Evolutionary conservation across 768 basidiomycete genomes (phyloP).

Genomic region (Russula vinacea): DNA sequence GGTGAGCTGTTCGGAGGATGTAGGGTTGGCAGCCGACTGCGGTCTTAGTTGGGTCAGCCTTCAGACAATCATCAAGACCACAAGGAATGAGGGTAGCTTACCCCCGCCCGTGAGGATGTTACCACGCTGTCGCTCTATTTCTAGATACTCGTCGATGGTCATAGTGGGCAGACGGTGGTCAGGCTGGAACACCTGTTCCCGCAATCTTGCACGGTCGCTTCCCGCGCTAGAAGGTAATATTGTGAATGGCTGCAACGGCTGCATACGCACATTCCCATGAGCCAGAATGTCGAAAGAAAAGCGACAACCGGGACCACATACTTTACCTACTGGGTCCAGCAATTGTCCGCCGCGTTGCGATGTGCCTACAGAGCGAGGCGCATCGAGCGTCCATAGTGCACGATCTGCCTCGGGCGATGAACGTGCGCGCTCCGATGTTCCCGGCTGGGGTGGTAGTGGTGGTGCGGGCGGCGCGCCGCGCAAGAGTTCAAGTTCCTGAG

Average conservation of each 20-base stretch:
- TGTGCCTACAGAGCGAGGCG: slow-evolving; percentile 33
- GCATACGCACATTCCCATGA: slow-evolving; percentile 12
- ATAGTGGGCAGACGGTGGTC: slow-evolving; percentile 87
- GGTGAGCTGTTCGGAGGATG: slow-evolving; percentile 73
- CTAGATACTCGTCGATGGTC: slow-evolving; percentile 92
- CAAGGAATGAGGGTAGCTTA: slow-evolving; percentile 40
- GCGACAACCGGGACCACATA: slow-evolving; percentile 36
- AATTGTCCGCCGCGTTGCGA: slow-evolving; percentile 50
- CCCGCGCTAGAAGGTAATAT: slow-evolving; percentile 70
- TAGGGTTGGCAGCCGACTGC: slow-evolving; percentile 48
- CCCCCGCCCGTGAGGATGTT: slow-evolving; percentile 90
- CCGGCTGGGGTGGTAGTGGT: slow-evolving; percentile 32
- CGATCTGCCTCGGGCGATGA: slow-evolving; percentile 41
- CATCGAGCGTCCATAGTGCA: slow-evolving; percentile 73
- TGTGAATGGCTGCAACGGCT: slow-evolving; percentile 91
- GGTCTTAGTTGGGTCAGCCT: slow-evolving; percentile 15
- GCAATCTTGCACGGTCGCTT: slow-evolving; percentile 66
- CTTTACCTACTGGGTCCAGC: slow-evolving; percentile 74
- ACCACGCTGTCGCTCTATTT: slow-evolving; percentile 77
- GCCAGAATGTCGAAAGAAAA: slow-evolving; percentile 18
- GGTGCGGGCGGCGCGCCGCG: slow-evolving; percentile 51
- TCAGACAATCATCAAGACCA: background rate
- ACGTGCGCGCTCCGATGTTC: slow-evolving; percentile 36
- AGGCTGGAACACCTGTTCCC: slow-evolving; percentile 79
- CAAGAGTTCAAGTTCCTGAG: slow-evolving; percentile 72